Base-by-base conservation (phyloP, 805 yeast genomes). In the Dipodascus albidus region DNA sequence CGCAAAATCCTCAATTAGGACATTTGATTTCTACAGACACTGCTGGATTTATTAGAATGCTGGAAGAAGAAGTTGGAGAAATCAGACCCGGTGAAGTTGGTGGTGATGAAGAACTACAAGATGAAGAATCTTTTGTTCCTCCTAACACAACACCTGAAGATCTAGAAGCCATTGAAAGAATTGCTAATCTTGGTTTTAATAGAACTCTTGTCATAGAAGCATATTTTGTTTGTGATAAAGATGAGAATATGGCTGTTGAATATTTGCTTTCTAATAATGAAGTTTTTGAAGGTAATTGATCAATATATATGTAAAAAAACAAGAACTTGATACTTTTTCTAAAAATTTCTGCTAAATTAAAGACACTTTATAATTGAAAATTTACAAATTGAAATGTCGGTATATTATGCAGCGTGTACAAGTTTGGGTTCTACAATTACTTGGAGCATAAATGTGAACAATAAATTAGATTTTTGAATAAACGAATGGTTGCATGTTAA, bases 211-310 rank as follows among this genome's bases (percentile, higher is more conserved):
- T 87, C 48, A 80, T 89, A 56, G 96, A 90, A 73, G 96, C 95
- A 27, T 93, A 87, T 72, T 83, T 93, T 77, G 98, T 98, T 47
- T 93, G 99, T 70, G 99, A 93, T 64, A 91, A 89, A 72, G 88
- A 93, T 70, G 99, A 93, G 73, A 96, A 91, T 73, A 79, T 87
- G 63, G 89, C 99, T 47, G 99, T 98, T 21, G 93, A 93, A 72
- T 80, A 88, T 64, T 75, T 93, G 61, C 86, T 93, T 52, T 38
- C 44, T 38, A 38, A 38, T 38, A 38, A 38, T 19, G 44, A 38
- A 38, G 44, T 14, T 4, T 17, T 11, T 27, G 33, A 27, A 27
- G 33, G 33, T 27, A 27, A 27, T 11, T 27, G 33, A 27, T 27
- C 6, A 27, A 27, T 11, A 27, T 27, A 27, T 27, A 6, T 27